A percentile compares a stretch with the other conserved stretches of the same genome.
phyloP scores from a whole-genome alignment of 495 filamentous ascomycete genomes.

The Letharia columbiana region DNA sequence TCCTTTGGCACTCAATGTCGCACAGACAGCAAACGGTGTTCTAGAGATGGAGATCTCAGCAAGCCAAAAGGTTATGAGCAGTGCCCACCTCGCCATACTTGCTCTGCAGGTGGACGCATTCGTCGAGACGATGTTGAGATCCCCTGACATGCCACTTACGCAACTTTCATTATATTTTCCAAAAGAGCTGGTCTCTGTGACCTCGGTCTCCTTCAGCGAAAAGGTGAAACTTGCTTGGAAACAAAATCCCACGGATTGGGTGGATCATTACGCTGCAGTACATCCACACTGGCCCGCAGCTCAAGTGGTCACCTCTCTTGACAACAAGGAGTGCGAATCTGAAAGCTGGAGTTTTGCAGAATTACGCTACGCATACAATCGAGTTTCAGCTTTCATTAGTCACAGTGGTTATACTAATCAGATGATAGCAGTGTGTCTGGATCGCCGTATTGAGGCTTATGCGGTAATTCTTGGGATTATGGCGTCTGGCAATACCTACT shows the following conservation, averaged over 20 bases:
- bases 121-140: slow-evolving; percentile 26
- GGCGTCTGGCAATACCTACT: slow-evolving; percentile 62
- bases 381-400: slow-evolving; percentile 35
- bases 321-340: slow-evolving; percentile 28
- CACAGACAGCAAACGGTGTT: slow-evolving; percentile 16
- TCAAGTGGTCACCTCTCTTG: slow-evolving; percentile 33
- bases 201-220: slow-evolving; percentile 15
- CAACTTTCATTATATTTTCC: slow-evolving; percentile 24
- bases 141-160: slow-evolving; percentile 24
- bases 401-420: slow-evolving; percentile 29
- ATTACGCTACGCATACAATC: slow-evolving; percentile 34
- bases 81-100: slow-evolving; percentile 27
- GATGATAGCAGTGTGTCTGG: slow-evolving; percentile 39
- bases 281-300: slow-evolving; percentile 37
- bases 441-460: slow-evolving; percentile 37
- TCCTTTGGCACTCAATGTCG: slow-evolving; percentile 32
- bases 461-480: slow-evolving; percentile 39
- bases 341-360: slow-evolving; percentile 34
- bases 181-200: slow-evolving; percentile 26
- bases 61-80: slow-evolving; percentile 26
- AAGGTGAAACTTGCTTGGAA: slow-evolving; percentile 23
- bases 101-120: slow-evolving; percentile 30
- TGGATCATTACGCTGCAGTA: slow-evolving; percentile 30
- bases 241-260: slow-evolving; percentile 28
- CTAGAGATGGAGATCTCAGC: slow-evolving; percentile 29